Conservation (phyloP, 2,329 filamentous ascomycete genomes). For the Botrytis elliptica region DNA sequence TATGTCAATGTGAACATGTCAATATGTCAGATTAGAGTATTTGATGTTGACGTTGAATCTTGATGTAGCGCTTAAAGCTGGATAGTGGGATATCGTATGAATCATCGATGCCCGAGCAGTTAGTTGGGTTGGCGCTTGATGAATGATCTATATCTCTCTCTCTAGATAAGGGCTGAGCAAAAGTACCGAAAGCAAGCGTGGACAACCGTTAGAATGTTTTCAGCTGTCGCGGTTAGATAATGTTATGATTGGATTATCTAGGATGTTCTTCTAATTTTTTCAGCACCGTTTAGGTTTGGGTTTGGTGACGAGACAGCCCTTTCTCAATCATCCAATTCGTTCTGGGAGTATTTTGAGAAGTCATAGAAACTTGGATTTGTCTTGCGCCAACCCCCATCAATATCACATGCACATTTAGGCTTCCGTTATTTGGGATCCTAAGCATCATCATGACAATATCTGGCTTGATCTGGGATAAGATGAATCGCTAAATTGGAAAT, state of each 20-base stretch:
- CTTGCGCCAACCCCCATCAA: neutral
- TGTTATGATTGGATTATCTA: conserved; percentile 3
- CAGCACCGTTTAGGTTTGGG: neutral
- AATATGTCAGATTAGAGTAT: neutral
- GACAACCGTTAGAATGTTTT: neutral
- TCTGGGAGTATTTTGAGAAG: neutral
- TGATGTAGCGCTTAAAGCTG: conserved; percentile 5
- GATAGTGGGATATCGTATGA: neutral
- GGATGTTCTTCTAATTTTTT: neutral
- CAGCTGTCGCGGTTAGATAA: conserved; percentile 17
- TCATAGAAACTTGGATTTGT: conserved; percentile 2
- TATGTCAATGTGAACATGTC: neutral
- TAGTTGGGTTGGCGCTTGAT: conserved; percentile 1
- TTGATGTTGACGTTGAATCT: neutral
- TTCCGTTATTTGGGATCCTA: neutral
- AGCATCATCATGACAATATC: conserved; percentile 4
- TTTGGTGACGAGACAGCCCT: conserved; percentile 5
- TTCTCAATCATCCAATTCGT: neutral
- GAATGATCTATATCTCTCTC: neutral
- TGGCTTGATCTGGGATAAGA: neutral
- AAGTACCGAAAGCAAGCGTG: neutral
- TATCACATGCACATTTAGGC: conserved; percentile 12
- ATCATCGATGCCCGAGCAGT: conserved; percentile 2
- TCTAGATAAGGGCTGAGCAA: neutral
- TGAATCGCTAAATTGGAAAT: neutral